Conservation (phyloP, 306 rosid species). For the Hippophae rhamnoides region DNA sequence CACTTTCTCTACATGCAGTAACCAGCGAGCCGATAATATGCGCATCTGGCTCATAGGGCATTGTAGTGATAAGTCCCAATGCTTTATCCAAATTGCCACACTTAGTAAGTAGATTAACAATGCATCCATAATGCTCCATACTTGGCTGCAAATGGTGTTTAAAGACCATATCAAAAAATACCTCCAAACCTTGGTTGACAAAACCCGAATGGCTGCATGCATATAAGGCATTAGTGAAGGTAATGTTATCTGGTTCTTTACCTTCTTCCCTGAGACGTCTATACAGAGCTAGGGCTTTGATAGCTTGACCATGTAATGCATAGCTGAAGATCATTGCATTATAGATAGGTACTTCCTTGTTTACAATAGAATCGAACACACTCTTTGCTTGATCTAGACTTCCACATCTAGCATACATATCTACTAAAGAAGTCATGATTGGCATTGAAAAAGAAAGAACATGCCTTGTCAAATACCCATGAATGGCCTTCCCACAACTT, state of each 20-base stretch:
- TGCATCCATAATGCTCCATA: constrained; percentile 54
- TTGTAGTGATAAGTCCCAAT: constrained; percentile 31
- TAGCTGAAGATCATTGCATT: constrained; percentile 70
- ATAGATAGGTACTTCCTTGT: constrained; percentile 46
- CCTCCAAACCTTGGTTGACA: constrained; percentile 47
- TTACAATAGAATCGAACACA: constrained; percentile 33
- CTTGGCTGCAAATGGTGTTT: constrained; percentile 44
- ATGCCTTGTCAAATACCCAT: constrained; percentile 53
- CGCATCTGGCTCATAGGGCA: constrained; percentile 67
- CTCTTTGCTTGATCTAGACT: constrained; percentile 34
- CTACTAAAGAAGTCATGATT: constrained; percentile 47
- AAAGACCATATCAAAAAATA: constrained; percentile 55
- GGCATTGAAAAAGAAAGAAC: constrained; percentile 24
- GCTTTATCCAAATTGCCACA: constrained; percentile 61
- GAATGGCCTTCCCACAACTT: constrained; percentile 58
- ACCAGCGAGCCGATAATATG: constrained; percentile 64
- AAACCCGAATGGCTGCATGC: constrained; percentile 66
- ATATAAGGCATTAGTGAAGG: constrained; percentile 49
- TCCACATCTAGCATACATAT: constrained; percentile 89
- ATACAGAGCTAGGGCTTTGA: constrained; percentile 45
- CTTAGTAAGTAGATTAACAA: constrained; percentile 53
- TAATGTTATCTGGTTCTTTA: constrained; percentile 44
- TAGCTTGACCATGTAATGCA: constrained; percentile 66
- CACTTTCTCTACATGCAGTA: constrained; percentile 48
- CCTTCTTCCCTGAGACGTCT: constrained; percentile 34